Base-by-base conservation (phyloP, 2,329 filamentous ascomycete species). In the Fusarium compactum region DNA sequence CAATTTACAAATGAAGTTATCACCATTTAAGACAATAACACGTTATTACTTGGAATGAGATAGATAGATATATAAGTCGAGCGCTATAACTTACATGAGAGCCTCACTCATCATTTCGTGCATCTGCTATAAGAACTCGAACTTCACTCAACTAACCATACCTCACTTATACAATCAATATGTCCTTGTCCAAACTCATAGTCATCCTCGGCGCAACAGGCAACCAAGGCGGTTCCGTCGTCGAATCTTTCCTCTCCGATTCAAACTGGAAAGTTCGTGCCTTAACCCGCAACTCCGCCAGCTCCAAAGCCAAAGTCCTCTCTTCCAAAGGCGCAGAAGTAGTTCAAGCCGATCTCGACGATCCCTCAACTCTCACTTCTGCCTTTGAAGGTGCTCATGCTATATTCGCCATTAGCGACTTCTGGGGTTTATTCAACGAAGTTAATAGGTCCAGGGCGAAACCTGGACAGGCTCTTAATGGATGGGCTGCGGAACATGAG, bases 391-490 rank as follows among this genome's bases (percentile, higher is more conserved):
- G 34, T 2, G 67, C 58, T 8, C 41, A 61, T 4, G 57, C 72
- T 20, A 65, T 80, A 48, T 79, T 77, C 34, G 69, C 67, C 3
- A 73, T 78, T 10, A 80, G 70, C 22, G 74, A 78, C 65, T 78
- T 73, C 54, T 77, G 71, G 70, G 68, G 63, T 20, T n/a, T 68
- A 1, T 68, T 62, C 25, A 20, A 14, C 3, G 56, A 73, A 6
- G 24, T 52, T 10, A 65, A 67, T n/a, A 57, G 52, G 18, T 40
- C 52, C 9, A 74, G 29, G 18, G 38, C 61, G 9, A 66, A 65
- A 41, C 60, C 58, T 7, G 70, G 58, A 1, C 65, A 72, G 44
- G 25, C 57, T 16, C 57, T 75, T 3, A 70, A 67, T 32, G 62
- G 55, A 5, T 76, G 65, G 61, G 67, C 64, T 4, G 65, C 58